These are phyloP conservation scores for Didymella arachidicola DNA, from an alignment of 2,329 filamentous ascomycete species.

Conservation along the genomic window DNA sequence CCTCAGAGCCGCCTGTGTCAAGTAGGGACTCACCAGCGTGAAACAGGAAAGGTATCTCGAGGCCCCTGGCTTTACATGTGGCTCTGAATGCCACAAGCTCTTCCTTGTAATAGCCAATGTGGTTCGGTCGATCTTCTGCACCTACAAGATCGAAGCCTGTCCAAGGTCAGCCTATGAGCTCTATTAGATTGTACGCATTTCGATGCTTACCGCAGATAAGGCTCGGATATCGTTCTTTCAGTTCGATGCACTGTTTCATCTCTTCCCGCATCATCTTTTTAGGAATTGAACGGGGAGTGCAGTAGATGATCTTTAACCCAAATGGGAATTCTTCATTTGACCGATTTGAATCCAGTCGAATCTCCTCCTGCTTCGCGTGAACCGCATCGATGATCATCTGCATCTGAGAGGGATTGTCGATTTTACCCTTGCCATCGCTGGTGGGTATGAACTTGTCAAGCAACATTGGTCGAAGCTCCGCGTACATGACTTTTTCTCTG, in stretches of 20 bases:
- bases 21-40: slow-evolving; percentile 77
- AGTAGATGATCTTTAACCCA: slow-evolving; percentile 75
- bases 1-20: slow-evolving; percentile 68
- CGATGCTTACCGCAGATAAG: slow-evolving; percentile 68
- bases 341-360: too few species aligned
- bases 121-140: slow-evolving; percentile 68
- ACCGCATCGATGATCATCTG: slow-evolving; percentile 56
- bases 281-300: slow-evolving; percentile 69
- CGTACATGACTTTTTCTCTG: slow-evolving; percentile 72
- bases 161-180: neutral
- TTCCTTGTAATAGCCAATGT: slow-evolving; percentile 65
- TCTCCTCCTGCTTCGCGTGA: slow-evolving; percentile 54
- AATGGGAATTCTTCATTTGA: slow-evolving; percentile 59
- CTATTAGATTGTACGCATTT: too few species aligned
- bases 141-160: slow-evolving; percentile 74
- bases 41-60: slow-evolving; percentile 76
- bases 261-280: slow-evolving; percentile 59
- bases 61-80: slow-evolving; percentile 56
- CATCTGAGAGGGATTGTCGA: slow-evolving; percentile 68
- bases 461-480: slow-evolving; percentile 74
- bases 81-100: slow-evolving; percentile 66
- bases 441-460: slow-evolving; percentile 69
- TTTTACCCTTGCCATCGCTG: slow-evolving; percentile 62
- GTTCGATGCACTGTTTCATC: slow-evolving; percentile 67
- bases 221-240: slow-evolving; percentile 65